A percentile compares a stretch with the other conserved stretches of the same genome.
These are phyloP conservation scores for Carex kokanica DNA, from an alignment of 176 grass and related monocot genomes.

Conservation along the genomic window DNA sequence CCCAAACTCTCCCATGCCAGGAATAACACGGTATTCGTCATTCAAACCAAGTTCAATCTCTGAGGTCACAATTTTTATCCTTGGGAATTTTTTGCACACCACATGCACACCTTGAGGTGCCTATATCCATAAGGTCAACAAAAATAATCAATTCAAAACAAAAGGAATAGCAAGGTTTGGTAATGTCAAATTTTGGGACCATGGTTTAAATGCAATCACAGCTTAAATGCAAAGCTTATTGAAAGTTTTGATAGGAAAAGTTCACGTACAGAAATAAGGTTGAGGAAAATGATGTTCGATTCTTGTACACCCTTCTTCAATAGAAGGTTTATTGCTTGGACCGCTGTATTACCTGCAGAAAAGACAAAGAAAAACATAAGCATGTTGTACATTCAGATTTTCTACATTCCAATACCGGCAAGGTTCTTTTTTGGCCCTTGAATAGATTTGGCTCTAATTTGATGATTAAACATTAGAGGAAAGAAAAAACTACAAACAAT, in stretches of 20 bases:
- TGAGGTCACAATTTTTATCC: constrained; percentile 94
- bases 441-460: not conserved
- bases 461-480: not conserved
- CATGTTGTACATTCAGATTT: not conserved
- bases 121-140: constrained; percentile 24
- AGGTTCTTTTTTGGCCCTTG: not conserved
- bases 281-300: constrained; percentile 84
- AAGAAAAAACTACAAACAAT: not conserved
- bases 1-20: constrained; percentile 85
- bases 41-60: constrained; percentile 90
- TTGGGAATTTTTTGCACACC: constrained; percentile 90
- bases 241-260: not conserved
- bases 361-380: constrained; percentile 18
- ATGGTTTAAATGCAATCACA: not conserved
- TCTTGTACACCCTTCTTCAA: constrained; percentile 83
- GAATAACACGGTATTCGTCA: constrained; percentile 69
- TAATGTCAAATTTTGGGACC: not conserved
- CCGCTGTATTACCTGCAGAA: constrained; percentile 73
- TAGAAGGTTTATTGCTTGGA: constrained; percentile 85
- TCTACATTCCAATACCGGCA: not conserved
- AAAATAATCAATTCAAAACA: constrained; percentile 17
- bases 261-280: constrained; percentile 85
- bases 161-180: not conserved
- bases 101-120: constrained; percentile 84
- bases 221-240: not conserved